Percentiles rank a stretch among this genome's conserved stretches.
Conservation (phyloP, 768 basidiomycete species). For the Cubamyces sp. region DNA sequence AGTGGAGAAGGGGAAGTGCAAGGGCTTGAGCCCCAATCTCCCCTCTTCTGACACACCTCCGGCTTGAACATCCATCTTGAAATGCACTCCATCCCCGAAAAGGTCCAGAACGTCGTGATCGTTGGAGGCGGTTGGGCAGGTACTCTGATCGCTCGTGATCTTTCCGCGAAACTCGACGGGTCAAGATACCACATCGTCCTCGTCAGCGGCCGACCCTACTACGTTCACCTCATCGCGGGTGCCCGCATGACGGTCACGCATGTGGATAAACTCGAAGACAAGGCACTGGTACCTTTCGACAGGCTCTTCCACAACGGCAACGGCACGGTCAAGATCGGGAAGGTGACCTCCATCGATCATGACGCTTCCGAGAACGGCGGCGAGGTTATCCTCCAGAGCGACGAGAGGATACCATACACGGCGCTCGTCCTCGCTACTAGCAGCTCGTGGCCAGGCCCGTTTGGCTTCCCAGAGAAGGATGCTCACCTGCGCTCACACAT, state of each 20-base stretch:
- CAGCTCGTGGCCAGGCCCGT: conserved; percentile 53
- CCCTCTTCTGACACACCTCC: background rate
- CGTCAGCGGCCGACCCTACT: conserved; percentile 55
- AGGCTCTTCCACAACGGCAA: conserved; percentile 51
- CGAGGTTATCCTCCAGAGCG: conserved; percentile 53
- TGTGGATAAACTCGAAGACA: conserved; percentile 47
- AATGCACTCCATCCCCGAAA: conserved; percentile 16
- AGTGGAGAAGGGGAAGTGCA: no score
- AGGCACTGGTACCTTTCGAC: conserved; percentile 54
- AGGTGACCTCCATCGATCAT: conserved; percentile 43
- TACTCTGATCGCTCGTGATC: conserved; percentile 45
- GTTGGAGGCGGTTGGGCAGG: conserved; percentile 66
- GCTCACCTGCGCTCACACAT: conserved; percentile 30
- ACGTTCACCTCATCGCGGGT: conserved; percentile 51
- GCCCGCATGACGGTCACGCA: conserved; percentile 57
- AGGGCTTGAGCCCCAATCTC: background rate
- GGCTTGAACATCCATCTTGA: background rate
- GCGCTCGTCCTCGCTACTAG: conserved; percentile 66
- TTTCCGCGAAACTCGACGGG: conserved; percentile 55
- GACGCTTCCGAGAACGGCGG: conserved; percentile 40
- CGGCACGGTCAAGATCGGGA: conserved; percentile 42
- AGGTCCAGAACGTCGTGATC: conserved; percentile 46
- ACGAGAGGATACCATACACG: conserved; percentile 54
- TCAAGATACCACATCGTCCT: conserved; percentile 55
- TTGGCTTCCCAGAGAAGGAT: conserved; percentile 46